A percentile compares a stretch with the other conserved stretches of the same genome.
phyloP scores from a whole-genome alignment of 1,284 basidiomycete species.

The Pseudozyma sp. region DNA sequence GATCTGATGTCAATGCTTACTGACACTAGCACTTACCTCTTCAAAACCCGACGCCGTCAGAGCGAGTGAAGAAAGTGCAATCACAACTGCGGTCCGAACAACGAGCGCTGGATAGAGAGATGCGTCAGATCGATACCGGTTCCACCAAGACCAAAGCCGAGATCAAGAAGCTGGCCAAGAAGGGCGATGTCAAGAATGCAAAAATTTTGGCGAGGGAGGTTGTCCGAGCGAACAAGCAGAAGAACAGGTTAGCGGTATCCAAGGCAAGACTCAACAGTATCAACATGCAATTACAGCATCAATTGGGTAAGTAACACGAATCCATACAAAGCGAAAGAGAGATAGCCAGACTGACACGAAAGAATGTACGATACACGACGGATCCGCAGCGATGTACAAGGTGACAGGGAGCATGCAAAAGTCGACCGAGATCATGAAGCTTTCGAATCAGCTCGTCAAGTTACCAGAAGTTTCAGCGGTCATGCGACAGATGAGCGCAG shows the following conservation, averaged over 20 bases:
- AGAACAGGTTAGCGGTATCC: constrained; percentile 87
- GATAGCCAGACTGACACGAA: background rate
- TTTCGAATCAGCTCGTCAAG: constrained; percentile 90
- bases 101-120: constrained; percentile 60
- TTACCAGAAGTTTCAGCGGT: constrained; percentile 89
- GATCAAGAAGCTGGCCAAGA: constrained; percentile 89
- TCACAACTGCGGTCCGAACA: constrained; percentile 64
- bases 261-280: constrained; percentile 95
- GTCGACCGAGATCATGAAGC: constrained; percentile 98
- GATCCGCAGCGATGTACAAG: constrained; percentile 87
- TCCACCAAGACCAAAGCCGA: constrained; percentile 83
- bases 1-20: background rate
- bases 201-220: constrained; percentile 91
- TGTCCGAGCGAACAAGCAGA: constrained; percentile 94
- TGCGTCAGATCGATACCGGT: constrained; percentile 80
- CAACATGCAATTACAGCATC: constrained; percentile 88
- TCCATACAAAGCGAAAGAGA: background rate
- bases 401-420: constrained; percentile 96
- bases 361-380: background rate
- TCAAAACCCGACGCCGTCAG: constrained; percentile 8
- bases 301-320: constrained; percentile 78
- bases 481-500: constrained; percentile 98
- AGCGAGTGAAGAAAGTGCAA: constrained; percentile 61
- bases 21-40: background rate
- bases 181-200: constrained; percentile 92